Percentiles rank a stretch among this genome's conserved stretches.
Evolutionary conservation across 2,329 filamentous ascomycete genomes (phyloP).

Genomic region (Didymella segeticola): DNA sequence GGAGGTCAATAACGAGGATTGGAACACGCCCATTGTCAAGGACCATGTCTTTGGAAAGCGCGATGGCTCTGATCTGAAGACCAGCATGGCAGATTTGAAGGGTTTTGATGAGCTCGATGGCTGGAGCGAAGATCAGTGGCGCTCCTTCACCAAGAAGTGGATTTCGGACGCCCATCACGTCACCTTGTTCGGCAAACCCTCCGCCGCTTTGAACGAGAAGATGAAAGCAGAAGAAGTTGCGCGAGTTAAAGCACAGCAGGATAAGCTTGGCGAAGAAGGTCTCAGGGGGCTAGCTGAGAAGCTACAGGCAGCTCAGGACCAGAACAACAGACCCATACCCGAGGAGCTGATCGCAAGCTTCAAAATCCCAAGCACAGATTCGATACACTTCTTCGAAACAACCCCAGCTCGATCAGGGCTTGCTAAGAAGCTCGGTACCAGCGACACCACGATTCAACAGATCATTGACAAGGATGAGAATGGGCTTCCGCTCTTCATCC

Average conservation of each 20-base stretch:
- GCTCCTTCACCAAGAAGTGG: slow-evolving; percentile 80
- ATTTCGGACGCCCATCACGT: slow-evolving; percentile 85
- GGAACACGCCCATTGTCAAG: slow-evolving; percentile 83
- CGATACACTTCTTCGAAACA: slow-evolving; percentile 93
- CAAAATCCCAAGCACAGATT: slow-evolving; percentile 82
- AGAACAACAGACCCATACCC: slow-evolving; percentile 89
- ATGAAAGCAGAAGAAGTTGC: slow-evolving; percentile 82
- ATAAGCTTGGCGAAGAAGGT: slow-evolving; percentile 81
- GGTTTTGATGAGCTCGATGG: slow-evolving; percentile 72
- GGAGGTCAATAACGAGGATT: slow-evolving; percentile 81
- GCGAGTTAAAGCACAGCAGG: slow-evolving; percentile 78
- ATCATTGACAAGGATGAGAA: slow-evolving; percentile 73
- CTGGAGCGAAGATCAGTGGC: slow-evolving; percentile 88
- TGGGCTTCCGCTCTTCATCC: slow-evolving; percentile 82
- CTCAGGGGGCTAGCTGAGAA: slow-evolving; percentile 75
- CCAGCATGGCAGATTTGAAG: slow-evolving; percentile 50
- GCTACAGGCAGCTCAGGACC: slow-evolving; percentile 81
- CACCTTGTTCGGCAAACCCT: slow-evolving; percentile 87
- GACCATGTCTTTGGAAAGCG: slow-evolving; percentile 90
- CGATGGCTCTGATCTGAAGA: slow-evolving; percentile 67
- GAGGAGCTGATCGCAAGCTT: slow-evolving; percentile 80
- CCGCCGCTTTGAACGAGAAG: slow-evolving; percentile 76
- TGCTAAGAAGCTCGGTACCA: slow-evolving; percentile 73
- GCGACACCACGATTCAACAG: slow-evolving; percentile 74
- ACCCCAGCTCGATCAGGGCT: slow-evolving; percentile 82